These are phyloP conservation scores for Blakeslea trispora DNA, from an alignment of 371 early-diverging fungal species.

Conservation along the genomic window DNA sequence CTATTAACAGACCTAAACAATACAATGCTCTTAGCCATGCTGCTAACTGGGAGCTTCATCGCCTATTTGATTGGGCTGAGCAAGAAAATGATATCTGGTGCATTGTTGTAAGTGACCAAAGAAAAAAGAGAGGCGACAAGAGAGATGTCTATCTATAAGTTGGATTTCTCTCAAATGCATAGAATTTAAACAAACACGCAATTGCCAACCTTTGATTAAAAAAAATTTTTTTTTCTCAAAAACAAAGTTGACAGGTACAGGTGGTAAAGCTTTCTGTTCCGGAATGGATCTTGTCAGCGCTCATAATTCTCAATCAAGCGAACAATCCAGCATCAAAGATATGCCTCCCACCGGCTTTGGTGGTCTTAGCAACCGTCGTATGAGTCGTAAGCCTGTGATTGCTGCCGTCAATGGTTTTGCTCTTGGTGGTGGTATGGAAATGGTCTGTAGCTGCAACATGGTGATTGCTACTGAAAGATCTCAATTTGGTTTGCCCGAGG, in stretches of 20 bases:
- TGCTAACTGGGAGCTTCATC: conserved; percentile 45
- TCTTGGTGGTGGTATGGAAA: conserved; percentile 54
- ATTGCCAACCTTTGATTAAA: too few relatives aligned
- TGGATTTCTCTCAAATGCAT: too few relatives aligned
- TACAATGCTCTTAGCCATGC: conserved; percentile 47
- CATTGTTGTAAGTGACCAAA: conserved; percentile 36
- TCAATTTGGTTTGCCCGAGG: conserved; percentile 54
- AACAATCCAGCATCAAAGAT: conserved; percentile 1
- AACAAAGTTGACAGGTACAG: conserved; percentile 49
- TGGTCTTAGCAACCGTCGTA: conserved; percentile 44
- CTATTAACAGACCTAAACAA: conserved; percentile 47
- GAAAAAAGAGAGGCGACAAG: too few relatives aligned
- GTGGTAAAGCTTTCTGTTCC: conserved; percentile 49
- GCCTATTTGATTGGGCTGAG: conserved; percentile 50
- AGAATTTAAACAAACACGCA: too few relatives aligned
- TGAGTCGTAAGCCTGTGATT: conserved; percentile 50
- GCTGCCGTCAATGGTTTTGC: conserved; percentile 56
- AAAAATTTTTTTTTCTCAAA: too few relatives aligned
- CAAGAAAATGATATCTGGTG: conserved; percentile 46
- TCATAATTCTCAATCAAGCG: conserved; percentile 19
- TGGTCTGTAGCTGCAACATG: conserved; percentile 45
- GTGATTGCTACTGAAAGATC: conserved; percentile 49
- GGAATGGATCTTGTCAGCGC: conserved; percentile 53
- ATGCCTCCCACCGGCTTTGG: conserved; percentile 49
- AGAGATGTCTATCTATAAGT: too few relatives aligned